Evolutionary conservation across 2,329 filamentous ascomycete genomes (phyloP), one percentile per base, ranked within the genome.

Genomic region (Orbilia ellipsospora): DNA sequence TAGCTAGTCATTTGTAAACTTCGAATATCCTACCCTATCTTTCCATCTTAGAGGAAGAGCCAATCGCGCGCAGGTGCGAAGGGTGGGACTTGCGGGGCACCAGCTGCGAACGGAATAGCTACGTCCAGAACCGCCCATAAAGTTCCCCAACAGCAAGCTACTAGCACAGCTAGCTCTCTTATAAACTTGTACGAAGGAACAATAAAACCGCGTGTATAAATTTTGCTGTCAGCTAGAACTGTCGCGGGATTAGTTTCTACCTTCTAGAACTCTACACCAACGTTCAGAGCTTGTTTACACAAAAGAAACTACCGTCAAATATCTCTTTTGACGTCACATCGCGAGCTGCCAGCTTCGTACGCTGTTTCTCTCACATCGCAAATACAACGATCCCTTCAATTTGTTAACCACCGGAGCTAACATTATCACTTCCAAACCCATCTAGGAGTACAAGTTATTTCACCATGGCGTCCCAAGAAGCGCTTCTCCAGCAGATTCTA

Each of bases 401-500:
- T 18, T 7, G 10, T 61, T 50, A 12, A 50, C 15, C 42, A 15
- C 15, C 15, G 23, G 23, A 50, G 57, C 57, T 61, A 61, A 61
- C 15, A 45, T 16, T 12, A 10, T 20, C 12, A 4, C 45, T 1
- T 63, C 15, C 18, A 12, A n/a, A 15, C 42, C 13, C 28, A 40
- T 63, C 60, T 61, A 63, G 60, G 42, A 55, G 18, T 18, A 56
- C 36, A 31, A 13, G 23, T 51, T 50, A 13, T 40, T 60, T 51
- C 20, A 67, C 45, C 28, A 73, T 77, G 74, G 57, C 57, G n/a
- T 62, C 44, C 62, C 45, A 68, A 69, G 70, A 68, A 23, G 20
- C 64, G 40, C 26, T 69, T 40, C 82, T 88, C 70, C 85, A 85
- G 77, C 85, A 87, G 81, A 87, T 90, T 78, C 83, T 89, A 23